Evolutionary conservation across 768 basidiomycete genomes (phyloP), one percentile per base, ranked within the genome.

Genomic region (Terana coerulea): DNA sequence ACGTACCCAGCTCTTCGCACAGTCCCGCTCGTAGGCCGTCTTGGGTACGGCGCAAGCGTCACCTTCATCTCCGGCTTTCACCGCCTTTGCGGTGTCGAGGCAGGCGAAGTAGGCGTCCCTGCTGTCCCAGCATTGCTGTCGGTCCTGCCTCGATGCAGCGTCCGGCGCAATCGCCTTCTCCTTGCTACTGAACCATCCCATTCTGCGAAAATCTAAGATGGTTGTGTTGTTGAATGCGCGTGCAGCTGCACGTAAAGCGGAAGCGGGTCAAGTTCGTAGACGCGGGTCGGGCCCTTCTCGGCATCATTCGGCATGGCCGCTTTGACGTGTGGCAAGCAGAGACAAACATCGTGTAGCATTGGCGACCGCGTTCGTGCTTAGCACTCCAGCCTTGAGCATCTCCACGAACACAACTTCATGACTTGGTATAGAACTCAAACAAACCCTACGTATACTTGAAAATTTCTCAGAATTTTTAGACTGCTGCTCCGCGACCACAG

Each of bases 1-100:
- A 76, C 84, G 51, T 66, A 92, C 93, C 92, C 92, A 95, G 68
- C 92, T 94, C 68, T 82, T 85, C 2, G 90, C 91, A 64, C 93
- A 95, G 58, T 76, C 82, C 52, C 70, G 68, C 48, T 88, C 80
- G 67, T 95, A 98, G 3, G 47, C 60, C 30, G 67, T 70, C 55
- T 77, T 79, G 65, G 88, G 76, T 11, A 66, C 60, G 3, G 72
- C 61, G 62, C 94, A 98, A 9, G 74, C 72, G 31, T 60, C 70
- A 4, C 71, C 71, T 56, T 88, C 90, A 57, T 87, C 85, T 8
- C 91, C 91, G 0, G 91, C 79, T 55, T 86, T 85, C 28, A 88
- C 71, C 15, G 95, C 78, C 30, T 75, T 75, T 9, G 69, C 76
- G 34, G 69, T 69, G 67, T 95, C 91, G 41, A 98, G 75, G 67